A percentile compares a stretch with the other conserved stretches of the same genome.
These are phyloP conservation scores for Phenoliferia sp. DNA, from an alignment of 1,284 basidiomycete species.

Conservation along the genomic window DNA sequence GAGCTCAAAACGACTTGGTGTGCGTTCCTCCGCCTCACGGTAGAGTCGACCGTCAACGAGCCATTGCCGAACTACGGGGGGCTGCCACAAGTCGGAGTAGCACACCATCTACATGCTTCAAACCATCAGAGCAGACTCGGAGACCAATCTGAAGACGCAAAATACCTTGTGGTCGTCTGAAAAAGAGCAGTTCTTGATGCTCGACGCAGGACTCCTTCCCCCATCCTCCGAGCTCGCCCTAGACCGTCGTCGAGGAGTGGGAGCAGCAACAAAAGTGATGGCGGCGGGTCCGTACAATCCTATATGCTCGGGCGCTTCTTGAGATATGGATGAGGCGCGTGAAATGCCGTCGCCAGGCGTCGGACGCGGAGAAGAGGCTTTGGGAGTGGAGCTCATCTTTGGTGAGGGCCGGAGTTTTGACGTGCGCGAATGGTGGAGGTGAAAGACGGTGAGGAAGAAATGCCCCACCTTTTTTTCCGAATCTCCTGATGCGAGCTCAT, in stretches of 20 bases:
- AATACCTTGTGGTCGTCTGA: background rate
- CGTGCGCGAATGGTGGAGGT: no score
- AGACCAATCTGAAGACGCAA: background rate
- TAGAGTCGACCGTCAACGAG: slow-evolving; percentile 38
- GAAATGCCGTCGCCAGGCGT: background rate
- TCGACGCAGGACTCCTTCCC: background rate
- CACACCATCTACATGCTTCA: background rate
- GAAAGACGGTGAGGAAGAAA: no score
- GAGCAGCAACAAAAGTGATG: background rate
- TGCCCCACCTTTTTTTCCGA: no score
- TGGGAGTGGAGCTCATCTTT: no score
- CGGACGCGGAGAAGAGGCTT: no score
- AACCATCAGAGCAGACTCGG: background rate
- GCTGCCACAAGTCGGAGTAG: slow-evolving; percentile 36
- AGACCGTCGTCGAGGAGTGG: background rate
- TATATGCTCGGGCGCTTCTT: background rate
- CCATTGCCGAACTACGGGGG: slow-evolving; percentile 41
- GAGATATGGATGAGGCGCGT: background rate
- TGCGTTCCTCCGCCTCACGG: slow-evolving; percentile 38
- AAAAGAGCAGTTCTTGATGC: background rate
- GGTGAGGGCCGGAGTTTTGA: no score
- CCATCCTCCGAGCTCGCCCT: background rate
- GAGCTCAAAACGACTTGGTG: slow-evolving; percentile 40
- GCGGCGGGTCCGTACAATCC: background rate
- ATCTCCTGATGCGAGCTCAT: no score